phyloP scores from a whole-genome alignment of 1,284 basidiomycete genomes.

The Vanrija sp. region DNA sequence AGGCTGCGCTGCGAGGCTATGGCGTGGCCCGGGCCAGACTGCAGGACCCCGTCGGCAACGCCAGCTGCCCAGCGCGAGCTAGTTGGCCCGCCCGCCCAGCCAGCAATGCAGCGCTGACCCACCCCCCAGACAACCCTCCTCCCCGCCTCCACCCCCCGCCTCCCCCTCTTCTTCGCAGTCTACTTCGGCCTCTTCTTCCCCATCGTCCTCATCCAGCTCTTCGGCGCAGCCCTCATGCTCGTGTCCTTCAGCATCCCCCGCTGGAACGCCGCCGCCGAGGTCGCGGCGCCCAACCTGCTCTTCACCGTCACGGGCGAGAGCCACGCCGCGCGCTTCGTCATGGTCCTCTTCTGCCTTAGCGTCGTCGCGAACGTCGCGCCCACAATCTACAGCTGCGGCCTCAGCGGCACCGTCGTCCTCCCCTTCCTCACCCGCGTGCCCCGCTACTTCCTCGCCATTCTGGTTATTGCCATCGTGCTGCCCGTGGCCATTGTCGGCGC shows the following conservation, averaged over 20 bases:
- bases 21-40: neutral
- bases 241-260: constrained; percentile 57
- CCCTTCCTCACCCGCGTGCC: constrained; percentile 63
- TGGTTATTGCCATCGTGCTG: constrained; percentile 67
- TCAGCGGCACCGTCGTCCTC: constrained; percentile 72
- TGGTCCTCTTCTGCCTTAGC: constrained; percentile 58
- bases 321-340: constrained; percentile 72
- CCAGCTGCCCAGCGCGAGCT: too few species aligned
- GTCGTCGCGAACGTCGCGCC: constrained; percentile 80
- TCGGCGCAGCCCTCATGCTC: constrained; percentile 61
- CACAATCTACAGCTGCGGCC: constrained; percentile 75
- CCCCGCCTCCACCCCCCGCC: constrained; percentile 37
- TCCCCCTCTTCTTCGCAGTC: constrained; percentile 61
- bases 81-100: neutral
- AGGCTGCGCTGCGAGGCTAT: neutral
- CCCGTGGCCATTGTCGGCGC: constrained; percentile 47
- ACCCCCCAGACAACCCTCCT: constrained; percentile 42
- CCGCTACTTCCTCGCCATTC: constrained; percentile 76
- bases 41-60: too few species aligned
- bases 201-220: constrained; percentile 63
- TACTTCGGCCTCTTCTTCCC: constrained; percentile 71
- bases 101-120: neutral
- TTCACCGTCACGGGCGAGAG: constrained; percentile 64
- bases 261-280: constrained; percentile 60
- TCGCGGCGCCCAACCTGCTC: constrained; percentile 69